Conservation (phyloP, 768 basidiomycete species). For the Leccinum uliginosum region DNA sequence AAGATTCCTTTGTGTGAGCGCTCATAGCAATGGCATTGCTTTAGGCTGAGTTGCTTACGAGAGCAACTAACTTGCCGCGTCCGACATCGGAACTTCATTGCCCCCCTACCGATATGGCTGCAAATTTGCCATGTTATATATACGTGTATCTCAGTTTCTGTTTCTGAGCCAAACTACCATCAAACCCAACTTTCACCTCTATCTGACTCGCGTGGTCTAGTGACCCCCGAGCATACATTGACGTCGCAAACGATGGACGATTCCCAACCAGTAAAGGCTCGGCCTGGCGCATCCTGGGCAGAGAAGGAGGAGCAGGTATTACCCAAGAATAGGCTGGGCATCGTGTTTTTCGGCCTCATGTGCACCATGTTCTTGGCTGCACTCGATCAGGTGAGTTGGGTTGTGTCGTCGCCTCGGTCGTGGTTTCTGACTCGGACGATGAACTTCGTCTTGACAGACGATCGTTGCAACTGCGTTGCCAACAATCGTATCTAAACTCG, state of each 20-base stretch:
- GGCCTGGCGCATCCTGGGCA: slow-evolving; percentile 53
- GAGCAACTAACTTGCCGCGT: neutral
- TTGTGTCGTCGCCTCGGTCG: neutral
- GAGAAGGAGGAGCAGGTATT: slow-evolving; percentile 49
- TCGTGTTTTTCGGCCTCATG: slow-evolving; percentile 30
- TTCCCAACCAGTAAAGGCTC: slow-evolving; percentile 16
- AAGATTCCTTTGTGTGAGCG: neutral
- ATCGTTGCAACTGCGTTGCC: slow-evolving; percentile 75
- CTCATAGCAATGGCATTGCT: too few species aligned
- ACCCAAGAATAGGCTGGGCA: slow-evolving; percentile 31
- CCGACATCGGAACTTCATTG: neutral
- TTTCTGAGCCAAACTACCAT: neutral
- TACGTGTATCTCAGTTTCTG: neutral
- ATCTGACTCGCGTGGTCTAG: neutral
- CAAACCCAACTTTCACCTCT: neutral
- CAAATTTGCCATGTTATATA: neutral
- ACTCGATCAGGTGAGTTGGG: slow-evolving; percentile 49
- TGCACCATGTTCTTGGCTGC: slow-evolving; percentile 39
- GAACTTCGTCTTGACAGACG: slow-evolving; percentile 36
- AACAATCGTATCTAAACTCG: slow-evolving; percentile 62
- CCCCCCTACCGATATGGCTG: neutral
- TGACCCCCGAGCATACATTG: neutral
- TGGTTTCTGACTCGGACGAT: neutral
- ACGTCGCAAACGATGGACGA: slow-evolving; percentile 8
- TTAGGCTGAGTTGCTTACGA: neutral